A percentile compares a stretch with the other conserved stretches of the same genome.
phyloP scores from a whole-genome alignment of 305 asterid species.

The Fraxinus baroniana region DNA sequence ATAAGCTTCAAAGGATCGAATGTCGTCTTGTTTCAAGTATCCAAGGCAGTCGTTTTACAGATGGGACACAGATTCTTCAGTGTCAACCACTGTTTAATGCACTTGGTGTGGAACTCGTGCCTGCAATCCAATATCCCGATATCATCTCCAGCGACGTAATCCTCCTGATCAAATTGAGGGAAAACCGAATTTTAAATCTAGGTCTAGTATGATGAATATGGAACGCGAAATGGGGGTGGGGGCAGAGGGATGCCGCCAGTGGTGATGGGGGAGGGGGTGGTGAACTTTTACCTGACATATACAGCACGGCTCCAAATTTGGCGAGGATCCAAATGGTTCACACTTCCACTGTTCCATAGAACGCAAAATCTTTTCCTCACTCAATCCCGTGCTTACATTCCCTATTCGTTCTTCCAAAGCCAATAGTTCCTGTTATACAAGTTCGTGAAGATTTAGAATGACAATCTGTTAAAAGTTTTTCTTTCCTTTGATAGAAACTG shows the following conservation, averaged over 20 bases:
- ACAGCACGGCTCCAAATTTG: slow-evolving; percentile 57
- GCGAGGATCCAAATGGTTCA: slow-evolving; percentile 11
- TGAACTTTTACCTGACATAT: slow-evolving; percentile 50
- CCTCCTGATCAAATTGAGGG: slow-evolving; percentile 39
- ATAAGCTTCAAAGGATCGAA: not conserved
- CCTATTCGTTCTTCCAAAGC: slow-evolving; percentile 68
- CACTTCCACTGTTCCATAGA: slow-evolving; percentile 38
- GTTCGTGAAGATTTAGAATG: not conserved
- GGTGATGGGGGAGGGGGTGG: no score
- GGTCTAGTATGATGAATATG: no score
- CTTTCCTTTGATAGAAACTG: not conserved
- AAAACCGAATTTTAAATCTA: no score
- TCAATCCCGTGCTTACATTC: slow-evolving; percentile 54
- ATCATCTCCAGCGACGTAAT: slow-evolving; percentile 37
- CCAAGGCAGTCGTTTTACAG: slow-evolving; percentile 50
- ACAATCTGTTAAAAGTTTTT: no score
- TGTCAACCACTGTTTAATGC: slow-evolving; percentile 54
- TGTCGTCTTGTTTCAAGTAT: slow-evolving; percentile 2
- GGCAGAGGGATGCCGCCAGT: no score
- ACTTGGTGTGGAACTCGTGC: slow-evolving; percentile 47
- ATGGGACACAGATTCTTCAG: slow-evolving; percentile 52
- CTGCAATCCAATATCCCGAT: slow-evolving; percentile 45
- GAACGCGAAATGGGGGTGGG: no score
- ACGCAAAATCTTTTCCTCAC: slow-evolving; percentile 34
- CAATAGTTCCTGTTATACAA: slow-evolving; percentile 47